A percentile compares a stretch with the other conserved stretches of the same genome.
phyloP scores from a whole-genome alignment of 2,329 filamentous ascomycete genomes.

The Teratosphaeria zuluensis region DNA sequence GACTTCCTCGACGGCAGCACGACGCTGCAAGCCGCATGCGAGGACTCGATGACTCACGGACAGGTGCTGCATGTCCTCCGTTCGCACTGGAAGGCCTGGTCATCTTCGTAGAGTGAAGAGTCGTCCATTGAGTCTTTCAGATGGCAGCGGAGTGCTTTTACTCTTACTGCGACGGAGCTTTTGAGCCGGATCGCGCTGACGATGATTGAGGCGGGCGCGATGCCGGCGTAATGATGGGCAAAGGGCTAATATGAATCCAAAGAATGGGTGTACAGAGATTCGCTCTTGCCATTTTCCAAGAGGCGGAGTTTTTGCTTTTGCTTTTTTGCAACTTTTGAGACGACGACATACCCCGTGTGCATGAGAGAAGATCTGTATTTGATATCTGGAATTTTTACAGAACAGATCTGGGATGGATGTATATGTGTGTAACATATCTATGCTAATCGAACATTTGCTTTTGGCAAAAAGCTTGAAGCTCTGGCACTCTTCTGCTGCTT shows the following conservation, averaged over 20 bases:
- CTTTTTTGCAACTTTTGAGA: not conserved
- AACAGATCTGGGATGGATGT: not conserved
- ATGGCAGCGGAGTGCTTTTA: not conserved
- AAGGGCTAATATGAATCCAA: not conserved
- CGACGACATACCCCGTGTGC: not conserved
- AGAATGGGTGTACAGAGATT: not conserved
- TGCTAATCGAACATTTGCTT: not conserved
- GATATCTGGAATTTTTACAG: not conserved
- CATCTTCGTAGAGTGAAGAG: not conserved
- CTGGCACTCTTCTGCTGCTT: not conserved
- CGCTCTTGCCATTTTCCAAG: not conserved
- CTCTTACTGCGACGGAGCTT: not conserved
- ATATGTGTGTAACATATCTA: not conserved
- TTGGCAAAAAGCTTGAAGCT: not conserved
- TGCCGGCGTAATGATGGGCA: not conserved
- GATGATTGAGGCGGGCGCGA: not conserved
- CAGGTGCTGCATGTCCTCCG: constrained; percentile 31
- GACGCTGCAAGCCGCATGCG: constrained; percentile 54
- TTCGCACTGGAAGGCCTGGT: not conserved
- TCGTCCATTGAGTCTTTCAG: not conserved
- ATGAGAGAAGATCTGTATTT: not conserved
- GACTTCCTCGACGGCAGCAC: constrained; percentile 47
- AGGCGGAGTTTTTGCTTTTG: not conserved
- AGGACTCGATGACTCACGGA: constrained; percentile 45
- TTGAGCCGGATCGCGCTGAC: not conserved